These are phyloP conservation scores for Arctium minus DNA, from an alignment of 129 eudicot genomes.

Conservation along the genomic window DNA sequence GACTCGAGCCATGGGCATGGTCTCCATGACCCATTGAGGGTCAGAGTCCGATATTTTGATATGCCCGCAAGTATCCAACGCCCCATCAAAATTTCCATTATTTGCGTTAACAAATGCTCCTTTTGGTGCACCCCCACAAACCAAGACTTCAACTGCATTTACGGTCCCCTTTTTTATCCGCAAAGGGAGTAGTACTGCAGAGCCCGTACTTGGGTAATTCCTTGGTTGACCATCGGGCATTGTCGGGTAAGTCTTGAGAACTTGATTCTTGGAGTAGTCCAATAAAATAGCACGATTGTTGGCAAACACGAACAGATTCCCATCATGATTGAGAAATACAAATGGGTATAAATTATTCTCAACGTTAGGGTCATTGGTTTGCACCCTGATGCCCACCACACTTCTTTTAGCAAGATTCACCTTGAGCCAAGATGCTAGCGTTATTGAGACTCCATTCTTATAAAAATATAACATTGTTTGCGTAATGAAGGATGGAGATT, in stretches of 20 bases:
- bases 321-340: constrained; percentile 65
- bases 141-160: constrained; percentile 48
- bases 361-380: constrained; percentile 50
- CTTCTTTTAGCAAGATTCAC: no score
- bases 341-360: constrained; percentile 86
- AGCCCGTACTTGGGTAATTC: constrained; percentile 74
- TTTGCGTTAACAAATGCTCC: constrained; percentile 41
- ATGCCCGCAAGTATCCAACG: constrained; percentile 51
- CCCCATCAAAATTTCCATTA: constrained; percentile 38
- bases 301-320: constrained; percentile 72
- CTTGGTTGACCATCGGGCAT: constrained; percentile 78
- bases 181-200: constrained; percentile 70
- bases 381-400: no score
- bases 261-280: constrained; percentile 37
- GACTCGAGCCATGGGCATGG: constrained; percentile 67
- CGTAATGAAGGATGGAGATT: no score
- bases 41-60: constrained; percentile 49
- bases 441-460: no score
- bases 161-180: constrained; percentile 15
- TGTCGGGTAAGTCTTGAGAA: constrained; percentile 54
- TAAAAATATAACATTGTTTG: no score
- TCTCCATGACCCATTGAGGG: constrained; percentile 61
- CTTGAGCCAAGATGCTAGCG: no score
- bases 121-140: constrained; percentile 76
- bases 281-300: constrained; percentile 68